Evolutionary conservation across 2,329 filamentous ascomycete genomes (phyloP), one percentile per base, ranked within the genome.

Genomic region (Cucurbitaria berberidis): DNA sequence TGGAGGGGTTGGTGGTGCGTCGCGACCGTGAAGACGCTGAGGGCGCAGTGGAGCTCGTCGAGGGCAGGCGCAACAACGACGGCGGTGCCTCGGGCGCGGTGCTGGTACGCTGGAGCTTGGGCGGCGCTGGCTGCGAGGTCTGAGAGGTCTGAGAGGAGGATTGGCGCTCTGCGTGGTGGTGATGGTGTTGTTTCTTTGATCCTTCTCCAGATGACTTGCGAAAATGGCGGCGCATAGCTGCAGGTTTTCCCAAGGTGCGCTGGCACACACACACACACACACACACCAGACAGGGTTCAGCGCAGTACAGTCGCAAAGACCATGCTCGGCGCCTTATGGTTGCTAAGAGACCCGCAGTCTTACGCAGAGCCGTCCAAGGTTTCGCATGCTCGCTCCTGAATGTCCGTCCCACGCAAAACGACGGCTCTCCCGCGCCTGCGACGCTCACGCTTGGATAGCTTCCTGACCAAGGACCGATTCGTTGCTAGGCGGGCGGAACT

Each of bases 11-110:
- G 27, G 64, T 65, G 27, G 53, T 51, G 40, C 67, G 63, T 48
- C 63, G 64, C 32, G 54, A 55, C 45, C 63, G 68, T 26, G 57
- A 45, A 11, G 64, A 58, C n/a, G 61, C 51, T n/a, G 70, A 54
- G 16, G 65, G 46, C 15, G 55, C 51, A 21, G 55, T 50, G 10
- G 66, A 65, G 50, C 48, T 64, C 29, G 53, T 50, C 4, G 70
- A 72, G 18, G 70, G 70, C 52, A 74, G 62, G 59, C 71, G 71
- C 63, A 71, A 41, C n/a, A n/a, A n/a, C n/a, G 19, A 74, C 62
- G 13, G 62, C 57, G 21, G 66, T 22, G 61, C 44, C 24, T 64
- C 57, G 7, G 67, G 62, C 18, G 63, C 60, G 10, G 68, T 67
- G 34, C 61, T 52, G 53, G 57, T 68, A 57, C 64, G 66, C 45